Conservation (phyloP, 805 yeast species). For the Tetrapisispora arboricola region DNA sequence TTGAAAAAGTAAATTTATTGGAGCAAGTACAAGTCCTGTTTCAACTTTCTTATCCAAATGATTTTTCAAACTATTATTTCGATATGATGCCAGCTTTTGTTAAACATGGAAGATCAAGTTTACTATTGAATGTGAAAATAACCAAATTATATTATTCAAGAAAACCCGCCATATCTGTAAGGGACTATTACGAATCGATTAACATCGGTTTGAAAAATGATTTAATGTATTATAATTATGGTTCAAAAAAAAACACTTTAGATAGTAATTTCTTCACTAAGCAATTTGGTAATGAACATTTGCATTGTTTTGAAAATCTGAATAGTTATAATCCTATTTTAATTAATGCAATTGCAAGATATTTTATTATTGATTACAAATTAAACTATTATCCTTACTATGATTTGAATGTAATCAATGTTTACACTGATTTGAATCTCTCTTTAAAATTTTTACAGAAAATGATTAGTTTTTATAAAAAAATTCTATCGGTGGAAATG, state of each 20-base stretch:
- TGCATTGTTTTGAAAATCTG: slow-evolving; percentile 3
- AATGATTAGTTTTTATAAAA: slow-evolving; percentile 15
- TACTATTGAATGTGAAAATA: neutral
- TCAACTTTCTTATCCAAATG: neutral
- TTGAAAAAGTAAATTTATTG: no score
- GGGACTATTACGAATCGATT: slow-evolving; percentile 1
- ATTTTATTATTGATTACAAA: slow-evolving; percentile 61
- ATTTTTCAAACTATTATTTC: no score
- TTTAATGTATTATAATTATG: neutral
- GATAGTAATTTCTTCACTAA: slow-evolving; percentile 4
- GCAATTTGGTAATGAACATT: slow-evolving; percentile 2
- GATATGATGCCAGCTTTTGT: neutral
- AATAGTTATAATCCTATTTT: slow-evolving; percentile 1
- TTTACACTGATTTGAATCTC: slow-evolving; percentile 22
- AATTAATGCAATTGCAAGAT: slow-evolving; percentile 46
- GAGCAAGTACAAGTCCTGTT: no score
- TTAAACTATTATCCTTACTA: slow-evolving; percentile 57
- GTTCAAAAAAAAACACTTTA: neutral
- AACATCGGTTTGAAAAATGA: neutral
- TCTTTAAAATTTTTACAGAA: slow-evolving; percentile 11
- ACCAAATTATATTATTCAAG: neutral
- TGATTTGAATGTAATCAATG: slow-evolving; percentile 38
- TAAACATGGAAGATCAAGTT: no score
- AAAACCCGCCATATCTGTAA: neutral
- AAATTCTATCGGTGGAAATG: slow-evolving; percentile 11